Evolutionary conservation across 139 green algal species (phyloP).

Genomic region (Auxenochlorella pyrenoidosa): DNA sequence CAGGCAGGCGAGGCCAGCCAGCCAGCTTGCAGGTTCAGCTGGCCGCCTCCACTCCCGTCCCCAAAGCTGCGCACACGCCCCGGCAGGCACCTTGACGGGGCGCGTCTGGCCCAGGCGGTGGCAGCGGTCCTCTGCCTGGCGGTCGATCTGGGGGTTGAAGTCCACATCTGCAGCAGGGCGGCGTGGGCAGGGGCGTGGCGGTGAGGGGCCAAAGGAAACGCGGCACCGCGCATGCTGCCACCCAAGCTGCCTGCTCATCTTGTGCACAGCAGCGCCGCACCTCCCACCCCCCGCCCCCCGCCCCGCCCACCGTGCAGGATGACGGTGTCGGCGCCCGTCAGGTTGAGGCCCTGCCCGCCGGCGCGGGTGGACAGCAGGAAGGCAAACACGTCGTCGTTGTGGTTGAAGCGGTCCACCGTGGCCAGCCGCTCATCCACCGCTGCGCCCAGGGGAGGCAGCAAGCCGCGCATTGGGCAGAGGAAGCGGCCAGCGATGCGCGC

Average conservation of each 20-base stretch:
- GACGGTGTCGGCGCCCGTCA: conserved; percentile 95
- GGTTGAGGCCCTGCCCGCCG: conserved; percentile 94
- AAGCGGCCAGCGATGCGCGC: no score
- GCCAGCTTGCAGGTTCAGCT: no score
- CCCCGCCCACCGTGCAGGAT: conserved; percentile 79
- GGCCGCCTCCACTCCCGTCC: no score
- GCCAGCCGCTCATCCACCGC: conserved; percentile 81
- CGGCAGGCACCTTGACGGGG: conserved; percentile 63
- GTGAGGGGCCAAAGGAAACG: not conserved
- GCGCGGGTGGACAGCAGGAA: conserved; percentile 96
- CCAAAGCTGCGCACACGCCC: not conserved
- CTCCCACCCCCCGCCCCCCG: not conserved
- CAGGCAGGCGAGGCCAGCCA: no score
- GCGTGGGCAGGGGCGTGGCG: no score
- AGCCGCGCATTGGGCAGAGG: no score
- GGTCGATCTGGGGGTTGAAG: conserved; percentile 93
- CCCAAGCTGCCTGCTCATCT: not conserved
- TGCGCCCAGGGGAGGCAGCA: not conserved
- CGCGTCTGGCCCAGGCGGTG: conserved; percentile 87
- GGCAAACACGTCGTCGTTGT: conserved; percentile 77
- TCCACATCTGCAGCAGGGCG: conserved; percentile 87
- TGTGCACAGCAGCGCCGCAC: not conserved
- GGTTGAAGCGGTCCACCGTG: conserved; percentile 87
- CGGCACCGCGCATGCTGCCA: no score
- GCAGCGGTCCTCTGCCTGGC: conserved; percentile 82